These are phyloP conservation scores for Phytophthora agathidicida DNA, from an alignment of 352 stramenopile genomes.

Conservation along the genomic window DNA sequence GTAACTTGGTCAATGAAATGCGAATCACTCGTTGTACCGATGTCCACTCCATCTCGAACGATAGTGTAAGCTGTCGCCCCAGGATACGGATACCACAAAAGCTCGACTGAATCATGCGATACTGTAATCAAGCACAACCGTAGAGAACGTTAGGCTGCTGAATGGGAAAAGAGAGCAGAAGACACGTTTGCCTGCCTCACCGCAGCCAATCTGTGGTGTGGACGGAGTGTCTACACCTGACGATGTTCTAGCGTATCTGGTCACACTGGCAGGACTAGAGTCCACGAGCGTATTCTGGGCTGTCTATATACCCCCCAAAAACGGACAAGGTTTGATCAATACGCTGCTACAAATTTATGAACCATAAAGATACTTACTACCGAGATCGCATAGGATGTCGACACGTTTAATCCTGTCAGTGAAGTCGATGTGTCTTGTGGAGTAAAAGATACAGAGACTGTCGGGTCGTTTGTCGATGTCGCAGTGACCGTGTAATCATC, in stretches of 20 bases:
- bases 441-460: not conserved
- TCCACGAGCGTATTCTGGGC: constrained; percentile 23
- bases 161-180: no score
- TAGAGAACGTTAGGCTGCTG: no score
- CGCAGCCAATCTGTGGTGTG: constrained; percentile 37
- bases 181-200: constrained; percentile 22
- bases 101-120: constrained; percentile 32
- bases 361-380: constrained; percentile 37
- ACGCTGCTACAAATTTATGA: not conserved
- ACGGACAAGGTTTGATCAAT: no score
- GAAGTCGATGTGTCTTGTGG: not conserved
- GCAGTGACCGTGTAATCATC: constrained; percentile 34
- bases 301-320: constrained; percentile 11
- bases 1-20: constrained; percentile 17
- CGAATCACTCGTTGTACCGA: constrained; percentile 12
- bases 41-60: constrained; percentile 28
- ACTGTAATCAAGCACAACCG: constrained; percentile 28
- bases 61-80: constrained; percentile 47
- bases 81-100: constrained; percentile 53
- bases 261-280: constrained; percentile 19
- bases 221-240: constrained; percentile 16
- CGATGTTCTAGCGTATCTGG: constrained; percentile 37
- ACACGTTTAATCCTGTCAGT: constrained; percentile 13
- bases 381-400: constrained; percentile 42
- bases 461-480: constrained; percentile 12